Percentiles rank a stretch among this genome's conserved stretches.
Evolutionary conservation across 2,329 filamentous ascomycete species (phyloP).

Genomic region (Drechmeria coniospora): DNA sequence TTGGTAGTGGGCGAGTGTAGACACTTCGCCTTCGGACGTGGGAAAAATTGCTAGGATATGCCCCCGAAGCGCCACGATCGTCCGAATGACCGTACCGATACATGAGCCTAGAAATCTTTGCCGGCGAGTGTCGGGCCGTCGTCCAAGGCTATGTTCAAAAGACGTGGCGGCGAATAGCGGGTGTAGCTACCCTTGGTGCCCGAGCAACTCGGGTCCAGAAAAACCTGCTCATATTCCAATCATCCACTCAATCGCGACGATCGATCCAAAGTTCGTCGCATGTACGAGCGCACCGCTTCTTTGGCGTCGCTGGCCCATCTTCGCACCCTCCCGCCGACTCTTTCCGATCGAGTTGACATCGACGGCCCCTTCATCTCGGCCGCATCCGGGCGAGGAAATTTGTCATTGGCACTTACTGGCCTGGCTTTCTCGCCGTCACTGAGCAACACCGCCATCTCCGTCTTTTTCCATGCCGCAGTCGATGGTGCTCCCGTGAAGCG

Average conservation of each 20-base stretch:
- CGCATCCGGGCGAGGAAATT: no score
- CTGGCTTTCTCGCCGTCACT: slow-evolving; percentile 1
- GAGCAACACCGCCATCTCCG: slow-evolving; percentile 2
- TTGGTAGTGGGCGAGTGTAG: no score
- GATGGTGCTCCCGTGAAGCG: slow-evolving; percentile 7
- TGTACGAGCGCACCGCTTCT: slow-evolving; percentile 15
- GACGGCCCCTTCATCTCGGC: no score
- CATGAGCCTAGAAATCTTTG: no score
- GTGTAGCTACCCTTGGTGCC: no score
- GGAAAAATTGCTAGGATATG: no score
- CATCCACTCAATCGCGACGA: slow-evolving; percentile 8
- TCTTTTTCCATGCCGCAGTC: slow-evolving; percentile 5
- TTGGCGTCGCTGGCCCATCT: slow-evolving; percentile 20
- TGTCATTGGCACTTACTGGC: no score
- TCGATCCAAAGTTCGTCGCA: slow-evolving; percentile 17
- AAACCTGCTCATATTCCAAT: slow-evolving; percentile 2
- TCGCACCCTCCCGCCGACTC: slow-evolving; percentile 13
- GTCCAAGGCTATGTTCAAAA: slow-evolving; percentile 5
- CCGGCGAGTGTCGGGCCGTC: no score
- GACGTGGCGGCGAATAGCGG: no score
- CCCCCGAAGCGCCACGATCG: no score
- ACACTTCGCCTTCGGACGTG: no score
- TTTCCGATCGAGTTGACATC: slow-evolving; percentile 7
- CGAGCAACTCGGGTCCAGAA: neutral
- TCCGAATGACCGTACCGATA: no score